Conservation (phyloP, 2,329 filamentous ascomycete species). For the Cryphonectria carpinicola region DNA sequence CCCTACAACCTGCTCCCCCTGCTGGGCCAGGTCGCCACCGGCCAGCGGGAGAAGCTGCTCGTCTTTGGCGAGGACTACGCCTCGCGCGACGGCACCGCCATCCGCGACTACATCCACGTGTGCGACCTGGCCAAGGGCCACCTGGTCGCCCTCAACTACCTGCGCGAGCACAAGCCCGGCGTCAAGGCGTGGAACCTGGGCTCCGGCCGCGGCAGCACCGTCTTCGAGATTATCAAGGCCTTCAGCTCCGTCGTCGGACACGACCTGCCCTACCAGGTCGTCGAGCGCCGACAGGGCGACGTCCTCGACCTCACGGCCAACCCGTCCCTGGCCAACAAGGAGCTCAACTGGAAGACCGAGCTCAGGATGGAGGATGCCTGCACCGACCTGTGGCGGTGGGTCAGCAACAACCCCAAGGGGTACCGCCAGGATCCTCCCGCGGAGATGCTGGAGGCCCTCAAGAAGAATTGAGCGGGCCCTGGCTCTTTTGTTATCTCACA, state of each 20-base stretch:
- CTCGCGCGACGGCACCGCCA: constrained; percentile 88
- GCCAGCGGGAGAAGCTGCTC: constrained; percentile 89
- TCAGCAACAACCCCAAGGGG: constrained; percentile 92
- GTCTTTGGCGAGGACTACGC: constrained; percentile 95
- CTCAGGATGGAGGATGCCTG: constrained; percentile 91
- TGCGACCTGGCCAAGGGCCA: constrained; percentile 87
- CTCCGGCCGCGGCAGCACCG: constrained; percentile 90
- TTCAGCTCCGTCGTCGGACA: constrained; percentile 87
- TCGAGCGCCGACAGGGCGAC: constrained; percentile 80
- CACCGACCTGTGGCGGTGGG: constrained; percentile 95
- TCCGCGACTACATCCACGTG: constrained; percentile 98
- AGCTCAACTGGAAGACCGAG: constrained; percentile 91
- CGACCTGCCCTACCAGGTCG: constrained; percentile 85
- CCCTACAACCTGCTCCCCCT: constrained; percentile 95
- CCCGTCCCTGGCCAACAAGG: constrained; percentile 81
- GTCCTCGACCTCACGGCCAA: constrained; percentile 95
- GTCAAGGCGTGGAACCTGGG: constrained; percentile 97
- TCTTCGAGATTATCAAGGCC: constrained; percentile 96
- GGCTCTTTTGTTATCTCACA: not conserved
- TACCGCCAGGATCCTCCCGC: constrained; percentile 91
- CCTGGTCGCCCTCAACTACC: constrained; percentile 86
- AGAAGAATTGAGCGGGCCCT: constrained; percentile 40
- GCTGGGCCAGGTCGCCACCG: constrained; percentile 93
- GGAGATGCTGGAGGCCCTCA: constrained; percentile 70
- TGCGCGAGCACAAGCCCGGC: constrained; percentile 81